A percentile compares a stretch with the other conserved stretches of the same genome.
phyloP scores from a whole-genome alignment of 164 flowering plant genomes.

The Magnolia officinalis region DNA sequence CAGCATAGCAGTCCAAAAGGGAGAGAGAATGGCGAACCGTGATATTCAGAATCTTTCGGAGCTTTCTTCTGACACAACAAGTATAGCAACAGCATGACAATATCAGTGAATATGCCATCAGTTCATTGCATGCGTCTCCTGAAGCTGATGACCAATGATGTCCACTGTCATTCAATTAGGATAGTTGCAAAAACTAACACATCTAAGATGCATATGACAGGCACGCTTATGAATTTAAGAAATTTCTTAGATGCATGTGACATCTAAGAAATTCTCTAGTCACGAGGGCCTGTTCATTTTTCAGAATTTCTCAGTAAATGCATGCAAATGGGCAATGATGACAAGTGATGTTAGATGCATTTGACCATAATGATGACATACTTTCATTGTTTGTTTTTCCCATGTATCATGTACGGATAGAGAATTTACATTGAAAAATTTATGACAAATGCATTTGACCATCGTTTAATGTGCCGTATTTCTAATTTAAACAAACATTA shows the following conservation, averaged over 20 bases:
- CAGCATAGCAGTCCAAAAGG: not conserved
- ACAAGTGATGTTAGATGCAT: too few relatives aligned
- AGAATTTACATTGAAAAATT: too few relatives aligned
- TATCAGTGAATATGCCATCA: slow-evolving; percentile 93
- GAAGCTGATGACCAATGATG: slow-evolving; percentile 53
- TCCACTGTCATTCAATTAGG: slow-evolving; percentile 2
- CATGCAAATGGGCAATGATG: too few relatives aligned
- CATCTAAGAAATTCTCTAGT: not conserved
- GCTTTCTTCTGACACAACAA: slow-evolving; percentile 90
- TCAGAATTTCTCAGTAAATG: too few relatives aligned
- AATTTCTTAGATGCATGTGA: not conserved
- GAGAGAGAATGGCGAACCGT: slow-evolving; percentile 36
- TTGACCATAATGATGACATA: too few relatives aligned
- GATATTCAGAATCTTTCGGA: slow-evolving; percentile 76
- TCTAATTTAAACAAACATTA: too few relatives aligned
- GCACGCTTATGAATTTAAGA: not conserved
- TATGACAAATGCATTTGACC: too few relatives aligned
- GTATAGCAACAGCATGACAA: slow-evolving; percentile 96
- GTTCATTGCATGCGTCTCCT: slow-evolving; percentile 87
- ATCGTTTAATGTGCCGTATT: too few relatives aligned
- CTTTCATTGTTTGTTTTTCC: too few relatives aligned
- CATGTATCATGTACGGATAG: too few relatives aligned
- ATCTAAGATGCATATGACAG: not conserved
- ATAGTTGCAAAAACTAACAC: not conserved
- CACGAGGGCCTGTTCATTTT: not conserved